A percentile compares a stretch with the other conserved stretches of the same genome.
These are phyloP conservation scores for Rhexocercosporidium sp. DNA, from an alignment of 2,329 filamentous ascomycete species.

Conservation along the genomic window DNA sequence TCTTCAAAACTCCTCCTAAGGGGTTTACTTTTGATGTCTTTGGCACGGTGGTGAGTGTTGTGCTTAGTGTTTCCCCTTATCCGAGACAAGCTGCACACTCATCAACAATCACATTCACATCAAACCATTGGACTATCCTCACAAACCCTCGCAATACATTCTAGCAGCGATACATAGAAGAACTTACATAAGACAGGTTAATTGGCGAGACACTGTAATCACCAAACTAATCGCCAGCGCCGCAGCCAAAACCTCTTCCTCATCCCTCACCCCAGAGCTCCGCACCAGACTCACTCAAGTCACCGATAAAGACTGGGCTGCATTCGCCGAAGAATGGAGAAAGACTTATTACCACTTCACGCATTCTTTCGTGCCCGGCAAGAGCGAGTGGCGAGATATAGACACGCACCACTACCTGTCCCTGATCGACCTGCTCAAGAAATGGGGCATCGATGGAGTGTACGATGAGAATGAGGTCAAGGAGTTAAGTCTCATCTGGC, in stretches of 20 bases:
- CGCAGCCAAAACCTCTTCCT: constrained; percentile 53
- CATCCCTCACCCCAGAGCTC: constrained; percentile 53
- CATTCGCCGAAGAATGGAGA: constrained; percentile 75
- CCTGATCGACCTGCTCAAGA: constrained; percentile 60
- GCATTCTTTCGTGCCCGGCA: constrained; percentile 52
- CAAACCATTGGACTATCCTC: not conserved
- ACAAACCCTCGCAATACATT: not conserved
- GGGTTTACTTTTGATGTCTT: constrained; percentile 78
- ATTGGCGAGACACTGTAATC: constrained; percentile 75
- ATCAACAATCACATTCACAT: not conserved
- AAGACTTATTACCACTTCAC: constrained; percentile 68
- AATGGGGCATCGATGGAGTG: constrained; percentile 61
- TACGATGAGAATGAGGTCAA: constrained; percentile 68
- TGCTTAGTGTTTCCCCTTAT: not conserved
- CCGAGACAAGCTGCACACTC: not conserved
- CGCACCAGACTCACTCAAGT: constrained; percentile 56
- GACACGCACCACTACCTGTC: constrained; percentile 73
- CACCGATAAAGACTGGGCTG: constrained; percentile 62
- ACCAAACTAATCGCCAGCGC: constrained; percentile 60
- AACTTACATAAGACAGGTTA: constrained; percentile 45
- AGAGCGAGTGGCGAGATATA: constrained; percentile 65
- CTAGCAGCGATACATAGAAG: not conserved
- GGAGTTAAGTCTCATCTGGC: constrained; percentile 72
- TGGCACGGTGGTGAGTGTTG: constrained; percentile 64
- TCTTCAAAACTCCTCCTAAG: constrained; percentile 45